Conservation (phyloP, 73 alveolate genomes). For the Blepharisma stoltei region DNA sequence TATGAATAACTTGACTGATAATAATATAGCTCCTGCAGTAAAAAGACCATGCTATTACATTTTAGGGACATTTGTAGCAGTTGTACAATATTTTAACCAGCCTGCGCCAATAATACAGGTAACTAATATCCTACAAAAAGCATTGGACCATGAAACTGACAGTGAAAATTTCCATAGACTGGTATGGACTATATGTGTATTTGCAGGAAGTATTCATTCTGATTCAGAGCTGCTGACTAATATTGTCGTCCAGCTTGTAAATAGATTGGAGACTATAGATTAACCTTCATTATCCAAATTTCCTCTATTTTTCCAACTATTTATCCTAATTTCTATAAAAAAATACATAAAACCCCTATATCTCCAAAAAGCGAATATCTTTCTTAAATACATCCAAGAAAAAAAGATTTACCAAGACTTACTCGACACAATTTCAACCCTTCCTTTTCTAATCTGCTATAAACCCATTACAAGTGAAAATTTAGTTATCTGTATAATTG, state of each 20-base stretch:
- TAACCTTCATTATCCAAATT: too few species aligned
- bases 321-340: too few species aligned
- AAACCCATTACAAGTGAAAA: background rate
- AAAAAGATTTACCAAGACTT: background rate
- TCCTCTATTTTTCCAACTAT: too few species aligned
- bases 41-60: background rate
- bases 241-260: background rate
- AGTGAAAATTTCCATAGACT: background rate
- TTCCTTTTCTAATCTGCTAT: background rate
- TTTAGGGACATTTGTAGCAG: background rate
- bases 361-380: too few species aligned
- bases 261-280: background rate
- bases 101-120: background rate
- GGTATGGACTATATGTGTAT: background rate
- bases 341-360: too few species aligned
- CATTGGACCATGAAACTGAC: background rate
- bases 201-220: background rate
- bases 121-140: background rate
- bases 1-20: background rate
- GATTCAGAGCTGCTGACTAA: background rate
- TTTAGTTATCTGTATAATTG: background rate
- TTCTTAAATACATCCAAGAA: slow-evolving; percentile 1
- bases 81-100: background rate
- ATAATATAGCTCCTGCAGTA: background rate
- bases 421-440: background rate